Evolutionary conservation across 768 basidiomycete genomes (phyloP).

Genomic region (Lactarius psammicola): DNA sequence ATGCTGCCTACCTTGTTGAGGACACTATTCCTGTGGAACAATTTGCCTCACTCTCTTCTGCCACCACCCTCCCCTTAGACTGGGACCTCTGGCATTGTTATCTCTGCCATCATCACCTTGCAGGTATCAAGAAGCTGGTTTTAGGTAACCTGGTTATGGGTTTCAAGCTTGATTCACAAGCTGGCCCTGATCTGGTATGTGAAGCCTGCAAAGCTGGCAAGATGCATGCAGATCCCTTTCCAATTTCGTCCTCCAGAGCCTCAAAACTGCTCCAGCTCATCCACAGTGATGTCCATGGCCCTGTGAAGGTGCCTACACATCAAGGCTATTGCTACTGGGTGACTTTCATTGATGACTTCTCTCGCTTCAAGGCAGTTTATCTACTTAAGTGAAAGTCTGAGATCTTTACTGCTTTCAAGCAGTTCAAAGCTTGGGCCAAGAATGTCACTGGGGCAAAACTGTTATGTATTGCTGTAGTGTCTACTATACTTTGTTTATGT

Average conservation of each 20-base stretch:
- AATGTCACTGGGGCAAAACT: no score
- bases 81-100: neutral
- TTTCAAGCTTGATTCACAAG: neutral
- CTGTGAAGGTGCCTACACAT: neutral
- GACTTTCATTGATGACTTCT: no score
- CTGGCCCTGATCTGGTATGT: neutral
- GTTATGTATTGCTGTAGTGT: no score
- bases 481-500: no score
- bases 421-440: no score
- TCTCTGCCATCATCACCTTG: neutral
- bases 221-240: neutral
- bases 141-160: constrained; percentile 2
- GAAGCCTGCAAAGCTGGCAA: neutral
- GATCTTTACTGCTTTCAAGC: no score
- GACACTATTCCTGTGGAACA: neutral
- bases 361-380: no score
- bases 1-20: neutral
- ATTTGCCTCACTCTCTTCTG: neutral
- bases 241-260: neutral
- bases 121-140: neutral
- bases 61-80: neutral
- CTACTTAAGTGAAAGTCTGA: no score
- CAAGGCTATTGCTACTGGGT: neutral
- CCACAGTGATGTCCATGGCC: neutral
- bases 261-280: neutral